phyloP scores from a whole-genome alignment of 2,329 filamentous ascomycete genomes.

The Orbilia oligospora region DNA sequence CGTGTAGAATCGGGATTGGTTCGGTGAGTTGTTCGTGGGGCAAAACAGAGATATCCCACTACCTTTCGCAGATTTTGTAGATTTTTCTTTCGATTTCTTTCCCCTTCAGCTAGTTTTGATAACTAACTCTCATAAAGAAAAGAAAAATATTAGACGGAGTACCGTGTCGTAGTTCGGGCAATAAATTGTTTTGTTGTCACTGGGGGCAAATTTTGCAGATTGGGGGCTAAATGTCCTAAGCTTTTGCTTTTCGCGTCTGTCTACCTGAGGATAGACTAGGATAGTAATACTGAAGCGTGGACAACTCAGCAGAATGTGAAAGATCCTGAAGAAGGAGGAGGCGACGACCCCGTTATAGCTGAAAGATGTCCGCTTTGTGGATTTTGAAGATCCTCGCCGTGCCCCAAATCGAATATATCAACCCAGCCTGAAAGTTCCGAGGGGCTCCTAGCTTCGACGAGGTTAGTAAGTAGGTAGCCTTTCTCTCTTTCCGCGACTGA shows the following conservation, averaged over 20 bases:
- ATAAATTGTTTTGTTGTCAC: constrained; percentile 54
- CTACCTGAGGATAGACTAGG: constrained; percentile 35
- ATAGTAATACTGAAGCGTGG: constrained; percentile 48
- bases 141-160: constrained; percentile 13
- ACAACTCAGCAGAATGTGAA: constrained; percentile 55
- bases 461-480: constrained; percentile 34
- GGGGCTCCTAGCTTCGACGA: constrained; percentile 38
- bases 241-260: constrained; percentile 48
- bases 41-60: constrained; percentile 38
- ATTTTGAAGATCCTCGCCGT: constrained; percentile 50
- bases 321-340: constrained; percentile 39
- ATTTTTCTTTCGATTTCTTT: constrained; percentile 10
- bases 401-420: constrained; percentile 37
- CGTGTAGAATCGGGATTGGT: constrained; percentile 60
- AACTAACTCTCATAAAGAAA: constrained; percentile 20
- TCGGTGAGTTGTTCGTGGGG: constrained; percentile 53
- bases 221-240: constrained; percentile 15
- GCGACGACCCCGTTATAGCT: constrained; percentile 51
- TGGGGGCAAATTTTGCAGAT: constrained; percentile 22
- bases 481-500: constrained; percentile 39
- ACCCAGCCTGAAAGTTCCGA: constrained; percentile 49
- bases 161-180: constrained; percentile 40
- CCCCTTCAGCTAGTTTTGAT: constrained; percentile 7
- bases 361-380: constrained; percentile 45
- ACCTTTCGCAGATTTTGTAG: constrained; percentile 1